Percentiles rank a stretch among this genome's conserved stretches.
phyloP scores from a whole-genome alignment of 2,329 filamentous ascomycete species.

The Hirsutella minnesotensis region DNA sequence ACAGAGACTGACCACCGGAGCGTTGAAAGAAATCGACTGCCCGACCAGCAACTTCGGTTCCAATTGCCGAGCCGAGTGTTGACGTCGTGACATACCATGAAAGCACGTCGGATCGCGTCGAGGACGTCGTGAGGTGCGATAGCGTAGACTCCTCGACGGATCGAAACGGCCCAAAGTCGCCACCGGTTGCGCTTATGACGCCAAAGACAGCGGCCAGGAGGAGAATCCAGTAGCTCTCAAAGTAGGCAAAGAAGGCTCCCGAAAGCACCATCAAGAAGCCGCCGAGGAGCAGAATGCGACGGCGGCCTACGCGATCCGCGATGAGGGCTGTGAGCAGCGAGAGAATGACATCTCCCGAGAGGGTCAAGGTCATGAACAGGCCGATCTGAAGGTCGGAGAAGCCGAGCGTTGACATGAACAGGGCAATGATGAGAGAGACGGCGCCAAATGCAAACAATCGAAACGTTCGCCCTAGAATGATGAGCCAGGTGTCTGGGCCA shows the following conservation, averaged over 20 bases:
- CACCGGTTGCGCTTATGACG: conserved; percentile 49
- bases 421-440: conserved; percentile 46
- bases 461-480: conserved; percentile 37
- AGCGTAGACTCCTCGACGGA: conserved; percentile 55
- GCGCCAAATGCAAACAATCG: conserved; percentile 55
- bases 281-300: conserved; percentile 39
- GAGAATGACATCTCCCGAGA: conserved; percentile 48
- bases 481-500: conserved; percentile 37
- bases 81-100: conserved; percentile 52
- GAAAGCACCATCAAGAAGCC: conserved; percentile 43
- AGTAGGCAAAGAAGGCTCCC: conserved; percentile 40
- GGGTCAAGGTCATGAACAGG: conserved; percentile 52
- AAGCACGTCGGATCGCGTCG: conserved; percentile 48
- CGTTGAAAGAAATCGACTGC: conserved; percentile 35
- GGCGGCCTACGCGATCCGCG: conserved; percentile 45
- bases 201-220: conserved; percentile 46
- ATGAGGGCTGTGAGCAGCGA: conserved; percentile 45
- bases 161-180: conserved; percentile 56
- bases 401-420: conserved; percentile 44
- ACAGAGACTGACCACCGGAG: conserved; percentile 33
- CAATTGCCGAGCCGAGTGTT: conserved; percentile 41
- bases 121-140: conserved; percentile 44
- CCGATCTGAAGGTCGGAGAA: conserved; percentile 48
- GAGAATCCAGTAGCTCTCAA: conserved; percentile 47
- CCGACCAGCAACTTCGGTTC: conserved; percentile 39